Conservation (phyloP, 2,329 filamentous ascomycete genomes). For the Triangularia setosa region DNA sequence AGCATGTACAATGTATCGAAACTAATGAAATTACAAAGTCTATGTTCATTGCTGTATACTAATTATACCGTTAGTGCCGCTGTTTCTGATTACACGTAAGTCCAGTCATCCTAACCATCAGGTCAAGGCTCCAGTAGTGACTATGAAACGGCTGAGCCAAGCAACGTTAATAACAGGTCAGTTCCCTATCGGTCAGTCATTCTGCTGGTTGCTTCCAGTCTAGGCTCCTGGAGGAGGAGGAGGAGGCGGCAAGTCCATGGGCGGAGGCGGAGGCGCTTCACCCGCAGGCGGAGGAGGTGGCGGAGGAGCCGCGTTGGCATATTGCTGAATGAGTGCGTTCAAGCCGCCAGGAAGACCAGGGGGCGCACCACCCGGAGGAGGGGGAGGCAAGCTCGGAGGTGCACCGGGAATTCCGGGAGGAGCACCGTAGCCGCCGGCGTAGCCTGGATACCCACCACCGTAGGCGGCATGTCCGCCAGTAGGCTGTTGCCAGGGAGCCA, state of each 20-base stretch:
- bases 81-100: background rate
- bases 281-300: constrained; percentile 33
- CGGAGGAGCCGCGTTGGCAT: constrained; percentile 31
- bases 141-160: constrained; percentile 7
- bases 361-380: constrained; percentile 38
- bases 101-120: background rate
- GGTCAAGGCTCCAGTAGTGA: constrained; percentile 6
- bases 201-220: constrained; percentile 26
- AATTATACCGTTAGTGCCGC: constrained; percentile 23
- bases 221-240: constrained; percentile 33
- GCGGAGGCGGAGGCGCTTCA: constrained; percentile 35
- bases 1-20: background rate
- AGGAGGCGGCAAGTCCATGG: constrained; percentile 35
- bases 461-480: constrained; percentile 41
- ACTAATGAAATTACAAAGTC: constrained; percentile 4
- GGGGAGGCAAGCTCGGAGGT: constrained; percentile 31
- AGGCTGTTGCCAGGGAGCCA: constrained; percentile 58
- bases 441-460: constrained; percentile 56
- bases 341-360: constrained; percentile 54
- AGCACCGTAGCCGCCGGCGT: constrained; percentile 47
- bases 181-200: constrained; percentile 23
- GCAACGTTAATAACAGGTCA: constrained; percentile 15
- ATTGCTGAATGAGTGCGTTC: constrained; percentile 65
- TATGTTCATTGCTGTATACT: constrained; percentile 8
- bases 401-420: constrained; percentile 49